Percentiles rank a stretch among this genome's conserved stretches.
Evolutionary conservation across 495 filamentous ascomycete species (phyloP).

Genomic region (Lasiosphaeria hispida): DNA sequence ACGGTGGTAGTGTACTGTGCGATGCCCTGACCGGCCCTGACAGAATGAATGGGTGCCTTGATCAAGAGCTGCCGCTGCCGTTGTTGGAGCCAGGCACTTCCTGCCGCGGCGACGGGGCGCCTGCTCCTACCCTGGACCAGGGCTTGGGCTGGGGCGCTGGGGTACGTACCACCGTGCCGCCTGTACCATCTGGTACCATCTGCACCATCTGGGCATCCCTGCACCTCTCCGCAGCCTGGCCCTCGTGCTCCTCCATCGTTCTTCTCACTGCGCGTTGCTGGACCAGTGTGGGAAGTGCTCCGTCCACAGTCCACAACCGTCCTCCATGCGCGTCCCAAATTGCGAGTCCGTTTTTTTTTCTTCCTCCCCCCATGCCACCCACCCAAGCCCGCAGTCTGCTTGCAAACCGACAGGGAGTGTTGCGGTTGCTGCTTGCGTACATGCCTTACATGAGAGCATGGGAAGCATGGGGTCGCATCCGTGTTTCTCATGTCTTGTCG

Average conservation of each 20-base stretch:
- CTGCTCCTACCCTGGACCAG: constrained; percentile 10
- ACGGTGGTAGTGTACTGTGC: constrained; percentile 1
- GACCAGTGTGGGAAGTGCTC: background rate
- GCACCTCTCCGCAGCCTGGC: background rate
- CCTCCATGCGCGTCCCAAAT: constrained; percentile 4
- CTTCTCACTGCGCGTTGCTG: background rate
- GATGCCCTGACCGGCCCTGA: background rate
- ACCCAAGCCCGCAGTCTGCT: constrained; percentile 5
- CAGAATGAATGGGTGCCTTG: constrained; percentile 17
- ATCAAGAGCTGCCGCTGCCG: constrained; percentile 18
- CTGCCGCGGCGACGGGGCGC: constrained; percentile 12
- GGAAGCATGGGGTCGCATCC: constrained; percentile 10
- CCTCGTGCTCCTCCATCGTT: constrained; percentile 8
- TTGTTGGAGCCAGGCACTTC: constrained; percentile 11
- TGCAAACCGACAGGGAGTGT: no score
- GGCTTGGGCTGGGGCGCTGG: background rate
- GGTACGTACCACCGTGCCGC: constrained; percentile 25
- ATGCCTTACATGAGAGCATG: constrained; percentile 2
- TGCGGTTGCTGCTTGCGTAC: background rate
- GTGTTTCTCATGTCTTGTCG: background rate
- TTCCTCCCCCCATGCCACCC: no score
- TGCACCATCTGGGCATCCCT: constrained; percentile 1
- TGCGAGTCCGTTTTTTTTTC: constrained; percentile 12
- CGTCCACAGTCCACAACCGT: constrained; percentile 3
- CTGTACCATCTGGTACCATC: constrained; percentile 19